Evolutionary conservation across 495 filamentous ascomycete species (phyloP).

Genomic region (Delitschia confertaspora): DNA sequence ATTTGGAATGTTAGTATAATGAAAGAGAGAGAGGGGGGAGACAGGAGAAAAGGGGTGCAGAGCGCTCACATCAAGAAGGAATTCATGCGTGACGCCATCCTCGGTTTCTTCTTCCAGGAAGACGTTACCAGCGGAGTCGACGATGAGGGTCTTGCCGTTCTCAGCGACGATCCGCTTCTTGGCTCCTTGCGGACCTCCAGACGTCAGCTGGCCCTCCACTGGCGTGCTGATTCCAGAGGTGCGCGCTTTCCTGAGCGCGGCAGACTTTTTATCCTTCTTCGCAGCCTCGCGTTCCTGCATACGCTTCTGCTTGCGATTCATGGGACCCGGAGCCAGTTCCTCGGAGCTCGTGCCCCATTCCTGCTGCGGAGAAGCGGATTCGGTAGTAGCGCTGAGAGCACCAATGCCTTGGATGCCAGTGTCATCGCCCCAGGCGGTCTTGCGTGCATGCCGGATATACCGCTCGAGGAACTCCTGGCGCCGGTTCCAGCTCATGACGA

Average conservation of each 20-base stretch:
- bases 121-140: constrained; percentile 84
- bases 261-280: constrained; percentile 39
- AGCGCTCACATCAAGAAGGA: constrained; percentile 66
- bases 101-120: constrained; percentile 84
- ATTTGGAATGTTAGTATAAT: constrained; percentile 1
- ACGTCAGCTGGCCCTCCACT: constrained; percentile 30
- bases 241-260: constrained; percentile 39
- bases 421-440: constrained; percentile 82
- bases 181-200: constrained; percentile 51
- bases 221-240: constrained; percentile 36
- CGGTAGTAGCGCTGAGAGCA: constrained; percentile 44
- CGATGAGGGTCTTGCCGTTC: constrained; percentile 90
- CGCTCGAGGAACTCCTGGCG: constrained; percentile 83
- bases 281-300: constrained; percentile 73
- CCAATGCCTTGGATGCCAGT: constrained; percentile 56
- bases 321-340: constrained; percentile 36
- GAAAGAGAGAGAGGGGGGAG: background rate
- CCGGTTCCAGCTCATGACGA: constrained; percentile 77
- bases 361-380: constrained; percentile 29
- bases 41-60: background rate
- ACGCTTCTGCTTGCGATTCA: constrained; percentile 82
- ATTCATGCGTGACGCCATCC: constrained; percentile 74
- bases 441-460: constrained; percentile 83
- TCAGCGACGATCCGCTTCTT: constrained; percentile 80
- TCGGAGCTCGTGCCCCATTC: constrained; percentile 38